Percentiles rank a stretch among this genome's conserved stretches.
Conservation (phyloP, 257 asterid genomes). For the Gynochthodes officinalis region DNA sequence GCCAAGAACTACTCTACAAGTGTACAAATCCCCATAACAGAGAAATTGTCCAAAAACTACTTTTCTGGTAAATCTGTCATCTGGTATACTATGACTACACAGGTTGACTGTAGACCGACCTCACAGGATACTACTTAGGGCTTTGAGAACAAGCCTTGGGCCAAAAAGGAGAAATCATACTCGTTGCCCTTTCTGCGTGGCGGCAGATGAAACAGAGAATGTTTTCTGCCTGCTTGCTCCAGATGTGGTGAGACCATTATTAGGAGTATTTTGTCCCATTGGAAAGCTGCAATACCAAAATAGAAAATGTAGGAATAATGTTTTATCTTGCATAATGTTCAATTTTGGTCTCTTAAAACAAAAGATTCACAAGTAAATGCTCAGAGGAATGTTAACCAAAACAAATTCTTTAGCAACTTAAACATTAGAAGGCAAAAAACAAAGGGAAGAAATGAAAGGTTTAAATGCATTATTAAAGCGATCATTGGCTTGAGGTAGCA, state of each 20-base stretch:
- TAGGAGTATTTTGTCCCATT: constrained; percentile 42
- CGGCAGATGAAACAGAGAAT: constrained; percentile 40
- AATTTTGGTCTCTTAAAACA: too few species aligned
- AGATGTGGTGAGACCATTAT: constrained; percentile 45
- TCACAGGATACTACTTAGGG: constrained; percentile 30
- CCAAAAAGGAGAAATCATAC: constrained; percentile 85
- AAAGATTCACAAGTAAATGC: too few species aligned
- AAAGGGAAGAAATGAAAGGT: too few species aligned
- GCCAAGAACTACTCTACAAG: constrained; percentile 38
- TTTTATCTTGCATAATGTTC: too few species aligned
- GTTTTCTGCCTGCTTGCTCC: constrained; percentile 39
- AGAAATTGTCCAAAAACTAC: constrained; percentile 26
- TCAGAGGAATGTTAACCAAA: not conserved
- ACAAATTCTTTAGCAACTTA: not conserved
- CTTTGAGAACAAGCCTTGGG: constrained; percentile 78
- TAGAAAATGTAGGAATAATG: not conserved
- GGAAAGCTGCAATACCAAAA: constrained; percentile 45
- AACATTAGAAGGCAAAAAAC: not conserved
- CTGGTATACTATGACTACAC: constrained; percentile 25
- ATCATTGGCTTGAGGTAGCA: too few species aligned
- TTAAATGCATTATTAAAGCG: too few species aligned
- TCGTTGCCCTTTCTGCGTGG: constrained; percentile 65
- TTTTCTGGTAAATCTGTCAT: too few species aligned
- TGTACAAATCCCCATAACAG: constrained; percentile 47
- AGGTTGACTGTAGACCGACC: not conserved